Base-by-base conservation (phyloP, 1,139 yeast species). In the Suhomyces bribrorum region DNA sequence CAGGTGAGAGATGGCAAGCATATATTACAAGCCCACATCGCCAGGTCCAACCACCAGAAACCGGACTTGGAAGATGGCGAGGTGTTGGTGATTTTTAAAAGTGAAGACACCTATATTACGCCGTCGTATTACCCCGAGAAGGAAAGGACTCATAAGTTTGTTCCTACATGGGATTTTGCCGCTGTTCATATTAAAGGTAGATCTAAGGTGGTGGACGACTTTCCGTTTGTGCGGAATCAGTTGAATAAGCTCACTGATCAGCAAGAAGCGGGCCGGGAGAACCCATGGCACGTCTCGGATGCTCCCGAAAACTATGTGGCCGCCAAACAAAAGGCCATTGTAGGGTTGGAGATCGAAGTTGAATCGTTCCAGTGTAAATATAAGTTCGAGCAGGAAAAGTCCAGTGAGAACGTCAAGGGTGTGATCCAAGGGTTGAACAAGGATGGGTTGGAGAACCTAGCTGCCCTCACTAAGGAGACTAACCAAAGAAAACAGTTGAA, bases 81-180 rank as follows among this genome's bases (percentile, higher is more conserved):
- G 5, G 76, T 76, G 8, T 61, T 79, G 49, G 73, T 81, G 9
- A 67, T 80, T 5, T 83, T 83, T 63, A 78, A 74, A 54, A 70
- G 80, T 5, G 62, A 58, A 4, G 70, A 79, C 50, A 66, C 79
- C 1, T 83, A 83, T 53, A 73, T 81, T 25, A 63, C 83, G 7
- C 87, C 89, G 3, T 61, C 72, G 12, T 81, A 81, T 69, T 82
- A 83, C 52, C 75, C 79, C 2, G 68, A 72, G 2, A 81, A 83
- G 59, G 63, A 69, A 46, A 71, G 69, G 35, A 77, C 83, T 18
- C 84, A 80, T 45, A 81, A 80, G 50, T 74, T 69, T 28, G 89
- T 81, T 7, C 87, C 88, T 9, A 83, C 89, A 0, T 83, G 88
- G 89, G 83, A 79, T 56, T 83, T 77, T 61, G 81, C 79, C 2